A percentile compares a stretch with the other conserved stretches of the same genome.
phyloP scores from a whole-genome alignment of 192 early-diverging fungal genomes.

The Irineochytrium annulatum region DNA sequence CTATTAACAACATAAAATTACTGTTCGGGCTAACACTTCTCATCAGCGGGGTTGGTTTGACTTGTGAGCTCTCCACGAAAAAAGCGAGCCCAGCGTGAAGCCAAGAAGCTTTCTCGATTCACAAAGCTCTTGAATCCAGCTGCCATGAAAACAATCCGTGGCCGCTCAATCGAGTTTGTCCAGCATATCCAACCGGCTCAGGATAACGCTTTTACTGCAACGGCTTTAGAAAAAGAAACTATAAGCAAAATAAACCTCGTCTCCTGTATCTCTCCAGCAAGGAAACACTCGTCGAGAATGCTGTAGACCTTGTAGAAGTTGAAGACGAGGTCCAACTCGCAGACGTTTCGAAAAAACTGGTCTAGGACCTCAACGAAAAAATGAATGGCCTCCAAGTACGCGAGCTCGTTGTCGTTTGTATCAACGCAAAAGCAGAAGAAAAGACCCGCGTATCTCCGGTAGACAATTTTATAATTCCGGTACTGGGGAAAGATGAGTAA shows the following conservation, averaged over 20 bases:
- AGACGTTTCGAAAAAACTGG: slow-evolving; percentile 97
- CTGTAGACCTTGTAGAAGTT: slow-evolving; percentile 95
- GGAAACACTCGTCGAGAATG: slow-evolving; percentile 95
- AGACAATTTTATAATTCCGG: slow-evolving; percentile 96
- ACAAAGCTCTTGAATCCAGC: no score
- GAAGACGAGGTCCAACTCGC: slow-evolving; percentile 96
- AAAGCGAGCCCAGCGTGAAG: no score
- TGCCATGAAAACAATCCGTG: no score
- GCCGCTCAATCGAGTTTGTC: no score
- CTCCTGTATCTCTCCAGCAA: slow-evolving; percentile 98
- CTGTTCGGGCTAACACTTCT: no score
- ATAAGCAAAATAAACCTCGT: slow-evolving; percentile 57
- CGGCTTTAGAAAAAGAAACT: neutral
- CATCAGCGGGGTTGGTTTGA: no score
- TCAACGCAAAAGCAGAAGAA: slow-evolving; percentile 99
- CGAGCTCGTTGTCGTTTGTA: slow-evolving; percentile 96
- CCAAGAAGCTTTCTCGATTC: no score
- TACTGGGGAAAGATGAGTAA: slow-evolving; percentile 53
- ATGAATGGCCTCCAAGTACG: slow-evolving; percentile 94
- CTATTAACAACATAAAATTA: no score
- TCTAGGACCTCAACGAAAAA: slow-evolving; percentile 99
- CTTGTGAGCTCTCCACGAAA: no score
- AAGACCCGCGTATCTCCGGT: slow-evolving; percentile 94
- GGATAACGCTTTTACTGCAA: slow-evolving; percentile 42
- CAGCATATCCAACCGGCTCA: slow-evolving; percentile 45